Base-by-base conservation (phyloP, 805 yeast species). In the Schwanniomyces polymorphus region DNA sequence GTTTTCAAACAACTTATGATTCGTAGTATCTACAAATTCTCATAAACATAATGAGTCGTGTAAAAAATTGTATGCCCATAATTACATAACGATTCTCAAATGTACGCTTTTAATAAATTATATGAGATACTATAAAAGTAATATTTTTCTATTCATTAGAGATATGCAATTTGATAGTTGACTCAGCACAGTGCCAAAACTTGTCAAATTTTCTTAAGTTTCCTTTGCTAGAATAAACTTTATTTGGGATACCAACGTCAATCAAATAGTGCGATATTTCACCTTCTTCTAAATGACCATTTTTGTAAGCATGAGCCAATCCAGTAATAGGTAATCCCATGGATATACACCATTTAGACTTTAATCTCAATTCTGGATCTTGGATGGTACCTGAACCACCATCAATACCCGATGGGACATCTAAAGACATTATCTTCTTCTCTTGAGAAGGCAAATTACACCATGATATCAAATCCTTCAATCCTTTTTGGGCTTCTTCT, bases 371-470 rank as follows among this genome's bases (percentile, higher is more conserved):
- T 25, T 62, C 52, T 7, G 58, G 54, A 41, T 60, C 69, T 53
- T 54, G 60, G 7, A 61, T 60, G 23, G 67, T 70, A 7, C 97
- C 97, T 0, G 95, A 81, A 4, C 94, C 88, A 7, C 91, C 85
- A 58, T 88, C 96, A 35, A 86, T 70, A 4, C 97, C 97, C 0
- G 91, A 79, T 4, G 96, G 91, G 25, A 88, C 79, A 59, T 90
- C 96, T 25, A 91, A 60, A 0, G 96, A 86, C 68, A 88, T 57
- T 8, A 78, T 68, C 33, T 78, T 75, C 5, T 76, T 64, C 43
- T 60, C 61, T 44, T 67, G 71, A 11, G 62, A 60, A 7, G 74
- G 70, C 27, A 61, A 63, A 54, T 88, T 87, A 47, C 85, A 79
- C 96, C 97, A 91, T 4, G 67, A 63, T 23, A 88, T 78, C 16